Percentiles rank a stretch among this genome's conserved stretches.
phyloP scores from a whole-genome alignment of 2,329 filamentous ascomycete species.

The Botryotinia narcissicola region DNA sequence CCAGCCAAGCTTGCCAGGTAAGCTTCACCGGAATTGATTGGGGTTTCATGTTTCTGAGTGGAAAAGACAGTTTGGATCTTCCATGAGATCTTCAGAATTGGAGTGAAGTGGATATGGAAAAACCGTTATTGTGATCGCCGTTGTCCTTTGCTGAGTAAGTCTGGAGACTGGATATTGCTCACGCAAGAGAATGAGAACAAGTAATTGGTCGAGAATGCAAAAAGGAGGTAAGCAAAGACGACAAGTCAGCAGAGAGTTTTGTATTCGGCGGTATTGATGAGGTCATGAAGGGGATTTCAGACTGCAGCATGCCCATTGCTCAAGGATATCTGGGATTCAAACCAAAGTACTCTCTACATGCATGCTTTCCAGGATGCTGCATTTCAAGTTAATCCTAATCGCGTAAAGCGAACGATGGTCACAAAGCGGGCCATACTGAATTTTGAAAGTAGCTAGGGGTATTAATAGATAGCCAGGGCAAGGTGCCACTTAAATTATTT shows the following conservation, averaged over 20 bases:
- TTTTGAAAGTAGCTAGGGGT: conserved; percentile 1
- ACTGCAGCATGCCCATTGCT: not conserved
- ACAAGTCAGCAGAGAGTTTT: not conserved
- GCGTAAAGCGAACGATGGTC: not conserved
- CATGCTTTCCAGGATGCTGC: not conserved
- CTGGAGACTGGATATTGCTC: not conserved
- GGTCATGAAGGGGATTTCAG: not conserved
- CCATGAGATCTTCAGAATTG: not conserved
- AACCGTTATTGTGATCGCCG: conserved; percentile 15
- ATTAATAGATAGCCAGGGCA: conserved; percentile 1
- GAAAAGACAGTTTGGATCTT: conserved; percentile 1
- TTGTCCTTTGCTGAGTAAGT: not conserved
- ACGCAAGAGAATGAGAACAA: not conserved
- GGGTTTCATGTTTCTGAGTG: not conserved
- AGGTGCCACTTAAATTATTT: conserved; percentile 7
- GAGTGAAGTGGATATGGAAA: not conserved
- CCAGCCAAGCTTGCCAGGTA: not conserved
- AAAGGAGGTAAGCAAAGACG: not conserved
- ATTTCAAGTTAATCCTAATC: not conserved
- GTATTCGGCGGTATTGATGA: conserved; percentile 10
- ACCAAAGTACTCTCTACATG: not conserved
- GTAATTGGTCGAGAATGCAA: not conserved
- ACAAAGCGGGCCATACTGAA: not conserved
- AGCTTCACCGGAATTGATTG: not conserved
- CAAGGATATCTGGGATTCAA: not conserved